A percentile compares a stretch with the other conserved stretches of the same genome.
Evolutionary conservation across 495 filamentous ascomycete species (phyloP).

Genomic region (Massariosphaeria phaeospora): DNA sequence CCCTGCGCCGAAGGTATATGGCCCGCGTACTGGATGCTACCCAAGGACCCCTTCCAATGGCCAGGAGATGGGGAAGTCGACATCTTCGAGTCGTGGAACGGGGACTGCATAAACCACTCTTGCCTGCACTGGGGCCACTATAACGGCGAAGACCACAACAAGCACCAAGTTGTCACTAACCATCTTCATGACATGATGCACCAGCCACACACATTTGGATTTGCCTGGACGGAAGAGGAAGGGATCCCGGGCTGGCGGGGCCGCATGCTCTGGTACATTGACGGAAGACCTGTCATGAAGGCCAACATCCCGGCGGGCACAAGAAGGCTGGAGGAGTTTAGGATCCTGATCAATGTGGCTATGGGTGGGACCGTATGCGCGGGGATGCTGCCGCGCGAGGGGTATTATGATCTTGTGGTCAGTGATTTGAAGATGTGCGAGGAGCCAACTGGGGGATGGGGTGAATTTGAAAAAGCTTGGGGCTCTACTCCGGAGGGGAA

Average conservation of each 20-base stretch:
- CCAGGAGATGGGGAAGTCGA: conserved; percentile 36
- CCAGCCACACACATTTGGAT: conserved; percentile 34
- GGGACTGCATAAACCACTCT: conserved; percentile 41
- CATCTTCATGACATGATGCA: conserved; percentile 35
- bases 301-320: conserved; percentile 41
- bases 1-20: conserved; percentile 46
- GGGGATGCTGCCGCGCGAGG: conserved; percentile 40
- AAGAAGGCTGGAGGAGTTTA: conserved; percentile 43
- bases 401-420: conserved; percentile 44
- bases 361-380: conserved; percentile 47
- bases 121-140: conserved; percentile 48
- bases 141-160: conserved; percentile 43
- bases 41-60: conserved; percentile 42
- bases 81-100: conserved; percentile 36
- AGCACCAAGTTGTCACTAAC: conserved; percentile 43
- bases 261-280: conserved; percentile 45
- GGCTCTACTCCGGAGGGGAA: conserved; percentile 38
- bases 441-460: conserved; percentile 43
- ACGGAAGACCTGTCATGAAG: conserved; percentile 44
- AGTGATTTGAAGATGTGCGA: conserved; percentile 40
- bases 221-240: conserved; percentile 43
- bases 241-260: conserved; percentile 31
- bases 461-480: conserved; percentile 41
- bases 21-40: conserved; percentile 48
- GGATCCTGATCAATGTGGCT: conserved; percentile 44